Evolutionary conservation across 371 early-diverging fungal species (phyloP).

Genomic region (Astathelohania contejeani): DNA sequence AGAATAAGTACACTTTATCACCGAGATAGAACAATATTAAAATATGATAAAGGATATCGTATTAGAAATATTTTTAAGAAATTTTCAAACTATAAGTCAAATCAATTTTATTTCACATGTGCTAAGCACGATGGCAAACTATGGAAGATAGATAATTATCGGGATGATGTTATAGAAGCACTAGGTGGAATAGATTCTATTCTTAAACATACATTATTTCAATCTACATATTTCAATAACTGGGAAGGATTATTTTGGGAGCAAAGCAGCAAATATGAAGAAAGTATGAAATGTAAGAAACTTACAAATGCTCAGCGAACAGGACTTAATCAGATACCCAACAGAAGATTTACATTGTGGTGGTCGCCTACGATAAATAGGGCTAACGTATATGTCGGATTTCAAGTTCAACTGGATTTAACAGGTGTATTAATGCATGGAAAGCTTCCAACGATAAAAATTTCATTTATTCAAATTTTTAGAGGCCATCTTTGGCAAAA

Average conservation of each 20-base stretch:
- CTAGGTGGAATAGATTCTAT: constrained; percentile 92
- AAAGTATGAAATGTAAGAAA: constrained; percentile 60
- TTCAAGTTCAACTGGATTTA: constrained; percentile 89
- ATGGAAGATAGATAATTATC: constrained; percentile 82
- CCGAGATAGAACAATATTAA: constrained; percentile 82
- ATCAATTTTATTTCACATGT: constrained; percentile 11
- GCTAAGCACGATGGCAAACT: constrained; percentile 77
- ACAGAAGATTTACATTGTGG: constrained; percentile 97
- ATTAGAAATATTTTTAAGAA: constrained; percentile 86
- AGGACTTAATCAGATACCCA: constrained; percentile 93
- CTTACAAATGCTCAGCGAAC: constrained; percentile 90
- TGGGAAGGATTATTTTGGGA: constrained; percentile 98
- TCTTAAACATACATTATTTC: constrained; percentile 86
- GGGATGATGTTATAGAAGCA: constrained; percentile 90
- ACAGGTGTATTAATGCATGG: constrained; percentile 99
- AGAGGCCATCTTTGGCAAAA: constrained; percentile 96
- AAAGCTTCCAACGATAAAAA: constrained; percentile 94
- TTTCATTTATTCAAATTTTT: constrained; percentile 91
- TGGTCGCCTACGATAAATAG: constrained; percentile 97
- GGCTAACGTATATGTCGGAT: constrained; percentile 90
- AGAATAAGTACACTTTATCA: constrained; percentile 78
- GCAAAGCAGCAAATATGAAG: constrained; percentile 54
- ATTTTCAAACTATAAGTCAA: constrained; percentile 65
- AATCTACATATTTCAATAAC: constrained; percentile 80
- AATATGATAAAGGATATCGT: constrained; percentile 95